Base-by-base conservation (phyloP, 352 stramenopile species). In the Globisporangium sylvaticum region DNA sequence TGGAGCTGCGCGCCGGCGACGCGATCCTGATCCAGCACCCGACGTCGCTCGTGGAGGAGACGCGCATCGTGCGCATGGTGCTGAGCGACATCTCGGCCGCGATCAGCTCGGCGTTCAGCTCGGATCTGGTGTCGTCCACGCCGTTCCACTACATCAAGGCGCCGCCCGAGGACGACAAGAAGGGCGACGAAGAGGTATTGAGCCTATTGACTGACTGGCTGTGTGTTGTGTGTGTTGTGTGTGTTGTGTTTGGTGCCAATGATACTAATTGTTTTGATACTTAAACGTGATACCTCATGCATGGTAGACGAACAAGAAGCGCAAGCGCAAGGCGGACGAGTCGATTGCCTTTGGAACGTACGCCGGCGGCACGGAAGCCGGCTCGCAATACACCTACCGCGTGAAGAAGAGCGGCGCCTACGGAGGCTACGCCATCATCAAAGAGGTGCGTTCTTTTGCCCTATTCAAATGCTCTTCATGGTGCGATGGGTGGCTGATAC, bases 51-150 rank as follows among this genome's bases (percentile, higher is more conserved):
- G 60, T 73, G 20, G 88, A 96, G 62, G 90, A 97, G 75, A 96
- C 88, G 56, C 80, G 88, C n/a, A 94, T 97, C 58, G 75, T 97
- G 58, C 83, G 84, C 34, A 96, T 97, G 89, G 91, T 97, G 64
- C 77, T 97, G 14, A 96, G 84, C 58, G 88, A 97, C 67, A 79
- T 95, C 18, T 95, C 84, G 52, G 87, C 87, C 52, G 86, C 84
- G 27, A 70, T 97, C 65, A 96, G 87, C 66, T 95, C 85, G 4
- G 74, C 85, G 39, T 97, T 97, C 64, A 96, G 86, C 69, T 91
- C 88, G 24, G 91, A 97, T 64, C 69, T 97, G 24, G 87, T 97
- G 58, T 95, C 87, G 9, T 95, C 88, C 12, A 96, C 88, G 15
- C 72, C 87, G 9, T 97, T 97, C 67, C 79, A 91, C 65, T 97